Evolutionary conservation across 352 stramenopile species (phyloP).

Genomic region (Phytophthora sp.): DNA sequence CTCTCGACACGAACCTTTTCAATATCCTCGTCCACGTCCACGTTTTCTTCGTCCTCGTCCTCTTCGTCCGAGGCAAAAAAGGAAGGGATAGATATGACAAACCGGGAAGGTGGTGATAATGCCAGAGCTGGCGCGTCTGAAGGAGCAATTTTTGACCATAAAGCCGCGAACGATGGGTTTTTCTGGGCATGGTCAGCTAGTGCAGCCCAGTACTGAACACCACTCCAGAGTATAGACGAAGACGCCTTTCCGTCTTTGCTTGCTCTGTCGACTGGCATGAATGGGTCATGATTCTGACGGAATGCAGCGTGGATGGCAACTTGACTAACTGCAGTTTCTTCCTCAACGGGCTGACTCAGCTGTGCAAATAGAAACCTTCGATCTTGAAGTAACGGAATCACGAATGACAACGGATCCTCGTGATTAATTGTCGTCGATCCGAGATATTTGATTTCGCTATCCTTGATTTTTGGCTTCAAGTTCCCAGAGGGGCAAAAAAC

Average conservation of each 20-base stretch:
- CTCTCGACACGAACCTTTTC: slow-evolving; percentile 40
- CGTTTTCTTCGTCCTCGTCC: slow-evolving; percentile 21
- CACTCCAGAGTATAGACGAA: slow-evolving; percentile 33
- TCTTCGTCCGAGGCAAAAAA: slow-evolving; percentile 27
- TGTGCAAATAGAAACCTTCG: slow-evolving; percentile 44
- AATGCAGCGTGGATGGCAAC: slow-evolving; percentile 45
- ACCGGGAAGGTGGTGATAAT: slow-evolving; percentile 42
- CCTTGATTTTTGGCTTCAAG: neutral
- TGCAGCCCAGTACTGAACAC: slow-evolving; percentile 49
- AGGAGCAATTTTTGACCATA: slow-evolving; percentile 40
- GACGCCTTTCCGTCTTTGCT: slow-evolving; percentile 7
- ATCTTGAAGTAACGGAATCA: slow-evolving; percentile 41
- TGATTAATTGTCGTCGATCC: neutral
- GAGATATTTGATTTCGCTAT: neutral
- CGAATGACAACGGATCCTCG: slow-evolving; percentile 35
- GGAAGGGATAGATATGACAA: slow-evolving; percentile 35
- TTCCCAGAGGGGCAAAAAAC: slow-evolving; percentile 40
- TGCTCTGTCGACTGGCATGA: slow-evolving; percentile 20
- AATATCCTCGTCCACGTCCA: slow-evolving; percentile 28
- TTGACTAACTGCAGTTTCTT: slow-evolving; percentile 40
- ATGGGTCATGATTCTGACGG: slow-evolving; percentile 43
- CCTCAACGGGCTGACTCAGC: slow-evolving; percentile 40
- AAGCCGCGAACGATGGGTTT: slow-evolving; percentile 35
- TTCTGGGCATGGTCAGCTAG: slow-evolving; percentile 39
- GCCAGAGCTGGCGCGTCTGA: slow-evolving; percentile 8